Evolutionary conservation across 306 rosid species (phyloP).

Genomic region (Glycine soja): DNA sequence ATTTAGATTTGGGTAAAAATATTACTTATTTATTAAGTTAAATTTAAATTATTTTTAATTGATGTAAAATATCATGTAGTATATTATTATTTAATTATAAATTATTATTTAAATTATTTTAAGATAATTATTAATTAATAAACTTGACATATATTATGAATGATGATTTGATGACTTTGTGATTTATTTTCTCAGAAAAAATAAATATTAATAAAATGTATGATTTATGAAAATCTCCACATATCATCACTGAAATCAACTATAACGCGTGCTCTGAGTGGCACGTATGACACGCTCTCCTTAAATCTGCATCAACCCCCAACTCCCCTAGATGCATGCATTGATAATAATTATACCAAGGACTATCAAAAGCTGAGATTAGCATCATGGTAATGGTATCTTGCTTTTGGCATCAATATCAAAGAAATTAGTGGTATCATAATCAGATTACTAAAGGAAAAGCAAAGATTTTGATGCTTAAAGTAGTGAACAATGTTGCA

Average conservation of each 20-base stretch:
- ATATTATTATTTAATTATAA: no score
- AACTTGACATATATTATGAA: no score
- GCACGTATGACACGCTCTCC: not conserved
- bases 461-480: conserved; percentile 31
- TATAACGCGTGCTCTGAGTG: not conserved
- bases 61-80: no score
- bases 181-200: no score
- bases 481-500: not conserved
- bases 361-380: conserved; percentile 8
- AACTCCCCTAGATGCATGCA: not conserved
- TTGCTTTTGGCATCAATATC: conserved; percentile 11
- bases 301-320: not conserved
- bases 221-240: no score
- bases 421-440: conserved; percentile 18
- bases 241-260: not conserved
- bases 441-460: conserved; percentile 32
- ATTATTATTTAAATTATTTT: no score
- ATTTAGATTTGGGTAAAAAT: no score
- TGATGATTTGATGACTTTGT: no score
- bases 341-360: not conserved
- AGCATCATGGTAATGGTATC: not conserved
- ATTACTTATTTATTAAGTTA: no score
- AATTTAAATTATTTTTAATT: no score
- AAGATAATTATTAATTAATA: no score
- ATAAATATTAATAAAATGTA: no score